Base-by-base conservation (phyloP, 2,329 filamentous ascomycete species). In the Hypoxylon sp. region DNA sequence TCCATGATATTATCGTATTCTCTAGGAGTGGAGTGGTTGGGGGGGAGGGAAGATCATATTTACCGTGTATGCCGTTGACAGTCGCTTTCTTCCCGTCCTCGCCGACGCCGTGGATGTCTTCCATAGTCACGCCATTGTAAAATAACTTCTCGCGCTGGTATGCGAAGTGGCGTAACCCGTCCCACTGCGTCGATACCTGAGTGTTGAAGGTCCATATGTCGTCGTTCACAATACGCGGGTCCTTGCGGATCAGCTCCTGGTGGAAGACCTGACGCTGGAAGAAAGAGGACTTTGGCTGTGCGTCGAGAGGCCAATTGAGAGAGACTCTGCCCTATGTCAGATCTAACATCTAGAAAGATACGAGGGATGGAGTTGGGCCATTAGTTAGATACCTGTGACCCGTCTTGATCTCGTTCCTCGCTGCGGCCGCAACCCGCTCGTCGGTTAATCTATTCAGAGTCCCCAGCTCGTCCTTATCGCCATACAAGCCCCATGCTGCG, bases 361-460 rank as follows among this genome's bases (percentile, higher is more conserved):
- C 42, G 39, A 51, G n/a, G 24, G 17, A 47, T n/a, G 39, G 35
- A 35, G 31, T 2, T 29, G 17, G 19, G 26, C 8, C n/a, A 9
- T 11, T 29, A 4, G 17, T 22, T 22, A 22, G 19, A 22, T 74
- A 83, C 81, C 85, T 80, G 59, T 78, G 81, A 42, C 89, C 88
- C 5, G 85, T 87, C 67, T 81, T 79, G 68, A 91, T 88, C 75
- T 86, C 83, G 31, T 80, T 80, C 65, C 78, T 79, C 22, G 86
- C 84, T 1, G 86, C 84, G 37, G 82, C 80, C 10, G 82, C 81
- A 19, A 89, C 86, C 17, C 85, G 78, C 60, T 84, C 80, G 57
- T 87, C 81, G 0, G 86, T 90, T 13, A 91, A 81, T 29, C 88
- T 83, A 75, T 91, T 91, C 19, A 91, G 76, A 24, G 86, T 87